Evolutionary conservation across 176 grass and related monocot genomes (phyloP), one percentile per base, ranked within the genome.

Genomic region (Microstegium vimineum): DNA sequence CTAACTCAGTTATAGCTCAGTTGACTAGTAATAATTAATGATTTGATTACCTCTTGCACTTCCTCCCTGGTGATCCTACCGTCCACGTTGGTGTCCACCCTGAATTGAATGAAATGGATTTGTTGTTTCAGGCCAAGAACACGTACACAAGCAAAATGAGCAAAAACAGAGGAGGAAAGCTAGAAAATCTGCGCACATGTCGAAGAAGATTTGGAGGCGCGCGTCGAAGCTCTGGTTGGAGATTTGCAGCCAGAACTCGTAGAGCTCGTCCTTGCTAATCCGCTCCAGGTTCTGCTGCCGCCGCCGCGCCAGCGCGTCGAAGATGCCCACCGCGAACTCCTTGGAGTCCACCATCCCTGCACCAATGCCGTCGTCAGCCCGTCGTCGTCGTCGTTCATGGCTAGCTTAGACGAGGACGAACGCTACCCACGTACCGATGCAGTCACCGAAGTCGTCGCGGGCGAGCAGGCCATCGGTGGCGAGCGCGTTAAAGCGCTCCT

Each of bases 171-270:
- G n/a, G n/a, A n/a, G n/a, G n/a, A n/a, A n/a, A n/a, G n/a, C n/a
- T n/a, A n/a, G n/a, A n/a, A n/a, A n/a, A n/a, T n/a, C n/a, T n/a
- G n/a, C n/a, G 75, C 91, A 99, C 96, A 99, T 99, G 90, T 99
- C 96, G 87, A 99, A 99, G 83, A 99, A 99, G 76, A 99, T 95
- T 87, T 99, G 96, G 72, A 99, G 96, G 12, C 96, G 89, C n/a
- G 96, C 96, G 88, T 99, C 96, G 84, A 99, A 99, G 84, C 96
- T 99, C 83, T 92, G 91, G 82, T 99, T 93, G 66, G 93, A 95
- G 66, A 99, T 95, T 87, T 99, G 96, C 56, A 99, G 78, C 96
- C 96, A 99, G 82, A 99, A 99, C 75, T 99, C 96, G 81, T 95
- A 91, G 85, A 99, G 86, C 76, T 99, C 96, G 77, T 99, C 96